These are phyloP conservation scores for Ceratobasidium sp. DNA, from an alignment of 1,284 basidiomycete species.

Conservation along the genomic window DNA sequence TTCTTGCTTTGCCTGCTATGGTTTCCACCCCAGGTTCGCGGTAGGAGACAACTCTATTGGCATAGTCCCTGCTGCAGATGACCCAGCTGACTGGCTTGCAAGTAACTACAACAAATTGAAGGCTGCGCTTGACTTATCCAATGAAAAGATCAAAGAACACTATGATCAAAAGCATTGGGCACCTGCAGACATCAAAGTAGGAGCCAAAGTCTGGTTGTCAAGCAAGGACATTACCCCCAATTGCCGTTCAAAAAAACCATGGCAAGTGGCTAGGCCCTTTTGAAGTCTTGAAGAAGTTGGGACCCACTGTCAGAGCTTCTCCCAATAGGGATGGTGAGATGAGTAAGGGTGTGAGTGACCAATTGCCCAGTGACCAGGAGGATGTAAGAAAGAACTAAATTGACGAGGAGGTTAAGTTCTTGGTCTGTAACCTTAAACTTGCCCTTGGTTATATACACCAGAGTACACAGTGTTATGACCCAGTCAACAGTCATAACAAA, in stretches of 20 bases:
- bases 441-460: no score
- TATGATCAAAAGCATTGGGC: slow-evolving; percentile 7
- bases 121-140: slow-evolving; percentile 11
- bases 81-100: neutral
- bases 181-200: slow-evolving; percentile 44
- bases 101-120: slow-evolving; percentile 18
- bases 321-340: no score
- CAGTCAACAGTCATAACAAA: no score
- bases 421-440: no score
- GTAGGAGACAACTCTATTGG: neutral
- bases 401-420: no score
- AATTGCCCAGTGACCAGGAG: no score
- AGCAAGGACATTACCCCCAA: slow-evolving; percentile 49
- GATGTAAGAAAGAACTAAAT: no score
- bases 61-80: slow-evolving; percentile 8
- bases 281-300: neutral
- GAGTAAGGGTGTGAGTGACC: no score
- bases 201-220: slow-evolving; percentile 50
- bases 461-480: no score
- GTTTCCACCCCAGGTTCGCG: slow-evolving; percentile 50
- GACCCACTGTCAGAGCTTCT: no score
- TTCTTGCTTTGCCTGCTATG: slow-evolving; percentile 53
- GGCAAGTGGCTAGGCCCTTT: no score
- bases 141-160: slow-evolving; percentile 25
- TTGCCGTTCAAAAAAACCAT: slow-evolving; percentile 1